A percentile compares a stretch with the other conserved stretches of the same genome.
phyloP scores from a whole-genome alignment of 352 stramenopile species.

The Phytophthora aleatoria region DNA sequence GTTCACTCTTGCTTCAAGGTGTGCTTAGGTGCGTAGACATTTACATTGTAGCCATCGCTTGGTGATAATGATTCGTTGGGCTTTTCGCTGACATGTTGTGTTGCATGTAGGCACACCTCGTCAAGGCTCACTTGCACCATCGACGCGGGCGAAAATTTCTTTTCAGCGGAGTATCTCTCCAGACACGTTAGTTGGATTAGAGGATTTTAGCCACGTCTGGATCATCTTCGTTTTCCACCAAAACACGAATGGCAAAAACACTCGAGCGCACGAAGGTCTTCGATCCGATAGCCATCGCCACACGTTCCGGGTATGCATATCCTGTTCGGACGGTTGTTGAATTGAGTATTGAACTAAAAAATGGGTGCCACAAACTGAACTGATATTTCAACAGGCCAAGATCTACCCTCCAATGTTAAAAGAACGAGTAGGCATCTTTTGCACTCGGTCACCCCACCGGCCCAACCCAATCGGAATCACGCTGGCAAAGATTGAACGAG shows the following conservation, averaged over 20 bases:
- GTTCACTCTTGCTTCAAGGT: slow-evolving; percentile 82
- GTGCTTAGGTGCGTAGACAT: slow-evolving; percentile 45
- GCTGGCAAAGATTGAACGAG: slow-evolving; percentile 85
- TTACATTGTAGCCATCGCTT: neutral
- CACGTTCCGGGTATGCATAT: slow-evolving; percentile 50
- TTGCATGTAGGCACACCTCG: slow-evolving; percentile 68
- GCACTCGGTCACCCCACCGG: slow-evolving; percentile 96
- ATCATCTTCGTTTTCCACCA: slow-evolving; percentile 90
- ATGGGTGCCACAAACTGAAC: neutral
- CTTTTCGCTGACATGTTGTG: neutral
- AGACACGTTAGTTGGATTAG: slow-evolving; percentile 71
- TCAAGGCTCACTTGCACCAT: slow-evolving; percentile 78
- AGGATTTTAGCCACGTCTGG: slow-evolving; percentile 89
- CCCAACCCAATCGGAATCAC: slow-evolving; percentile 96
- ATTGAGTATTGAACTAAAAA: neutral
- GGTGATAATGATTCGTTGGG: neutral
- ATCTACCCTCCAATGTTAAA: slow-evolving; percentile 74
- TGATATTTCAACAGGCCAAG: slow-evolving; percentile 50
- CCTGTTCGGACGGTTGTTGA: neutral
- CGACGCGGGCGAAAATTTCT: slow-evolving; percentile 67
- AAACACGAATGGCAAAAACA: slow-evolving; percentile 90
- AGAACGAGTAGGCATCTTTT: slow-evolving; percentile 93
- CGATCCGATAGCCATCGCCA: slow-evolving; percentile 75
- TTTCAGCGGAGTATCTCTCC: slow-evolving; percentile 85
- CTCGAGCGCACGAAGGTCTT: slow-evolving; percentile 61